Evolutionary conservation across 73 alveolate genomes (phyloP).

Genomic region (Paramecium tetraurelia): DNA sequence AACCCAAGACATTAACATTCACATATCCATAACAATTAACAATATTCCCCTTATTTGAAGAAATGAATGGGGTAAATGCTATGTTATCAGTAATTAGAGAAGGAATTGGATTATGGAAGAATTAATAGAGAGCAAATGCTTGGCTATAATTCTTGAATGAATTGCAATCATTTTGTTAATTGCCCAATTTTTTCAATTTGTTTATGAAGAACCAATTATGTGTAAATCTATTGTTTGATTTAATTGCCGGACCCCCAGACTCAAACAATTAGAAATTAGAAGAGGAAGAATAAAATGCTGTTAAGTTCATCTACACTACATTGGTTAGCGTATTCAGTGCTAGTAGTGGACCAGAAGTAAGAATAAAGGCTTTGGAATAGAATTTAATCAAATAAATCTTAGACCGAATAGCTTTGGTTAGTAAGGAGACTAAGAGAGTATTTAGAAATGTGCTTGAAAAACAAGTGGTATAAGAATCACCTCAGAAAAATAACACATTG

Average conservation of each 20-base stretch:
- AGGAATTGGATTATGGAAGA: constrained; percentile 66
- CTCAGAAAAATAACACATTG: background rate
- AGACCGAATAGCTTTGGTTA: constrained; percentile 68
- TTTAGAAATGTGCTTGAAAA: background rate
- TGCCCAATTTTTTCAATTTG: constrained; percentile 74
- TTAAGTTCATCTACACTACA: constrained; percentile 66
- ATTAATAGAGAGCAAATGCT: constrained; percentile 60
- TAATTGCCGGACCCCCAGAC: constrained; percentile 76
- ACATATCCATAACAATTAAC: constrained; percentile 45
- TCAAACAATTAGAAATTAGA: constrained; percentile 64
- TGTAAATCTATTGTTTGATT: constrained; percentile 70
- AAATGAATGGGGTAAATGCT: constrained; percentile 68
- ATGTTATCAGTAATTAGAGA: constrained; percentile 65
- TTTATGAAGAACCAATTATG: constrained; percentile 67
- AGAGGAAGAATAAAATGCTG: constrained; percentile 72
- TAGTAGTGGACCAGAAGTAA: constrained; percentile 62
- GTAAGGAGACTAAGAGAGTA: constrained; percentile 66
- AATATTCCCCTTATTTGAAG: constrained; percentile 68
- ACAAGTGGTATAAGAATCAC: background rate
- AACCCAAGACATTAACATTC: background rate
- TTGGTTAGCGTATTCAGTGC: constrained; percentile 64
- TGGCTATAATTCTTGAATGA: constrained; percentile 76
- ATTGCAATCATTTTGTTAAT: constrained; percentile 64
- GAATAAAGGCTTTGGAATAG: constrained; percentile 69
- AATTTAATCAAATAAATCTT: constrained; percentile 64